Base-by-base conservation (phyloP, 768 basidiomycete species). In the Boletus sp. region DNA sequence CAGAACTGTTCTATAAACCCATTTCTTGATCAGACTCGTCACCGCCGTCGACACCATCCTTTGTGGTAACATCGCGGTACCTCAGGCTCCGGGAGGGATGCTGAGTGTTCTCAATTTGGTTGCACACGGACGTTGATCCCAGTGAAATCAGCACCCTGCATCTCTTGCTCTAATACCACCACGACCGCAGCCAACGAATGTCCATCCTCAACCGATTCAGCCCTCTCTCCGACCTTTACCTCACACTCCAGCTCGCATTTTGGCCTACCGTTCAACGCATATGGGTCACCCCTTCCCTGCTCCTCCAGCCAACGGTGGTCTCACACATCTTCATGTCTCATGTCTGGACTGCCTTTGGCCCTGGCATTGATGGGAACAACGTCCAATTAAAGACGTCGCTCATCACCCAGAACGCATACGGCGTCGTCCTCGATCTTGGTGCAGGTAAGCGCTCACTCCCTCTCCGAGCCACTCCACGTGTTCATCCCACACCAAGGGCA, bases 381-480 rank as follows among this genome's bases (percentile, higher is more conserved):
- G 72, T 71, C 8, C 60, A 68, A 0, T 61, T 75, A 1, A 88
- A 88, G 67, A 55, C 70, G 2, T 52, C 50, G 0, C 76, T 90
- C 47, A 79, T 89, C 49, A 78, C 79, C 2, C 73, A 76, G 3
- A 69, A 85, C 54, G 85, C 87, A 1, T 58, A 71, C 9, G 88
- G 88, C 1, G 73, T 81, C 3, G 84, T 90, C 0, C 76, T 90
- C 28, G 89, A 90, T 56, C 55, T 89, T 17, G 87, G 87, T 4
- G 86, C 87, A 64, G 87, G 87, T 84, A 55, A 52, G 75, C 52
- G 4, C 20, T 11, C 47, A 17, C 15, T n/a, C n/a, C 2, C 33
- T 36, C 14, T 3, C 6, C 1, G 12, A 37, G 3, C 5, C 18
- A n/a, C 3, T 10, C 18, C 49, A 6, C 40, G 12, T 8, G 28